A percentile compares a stretch with the other conserved stretches of the same genome.
Conservation (phyloP, 148 eudicot genomes). For the Silene conica region DNA sequence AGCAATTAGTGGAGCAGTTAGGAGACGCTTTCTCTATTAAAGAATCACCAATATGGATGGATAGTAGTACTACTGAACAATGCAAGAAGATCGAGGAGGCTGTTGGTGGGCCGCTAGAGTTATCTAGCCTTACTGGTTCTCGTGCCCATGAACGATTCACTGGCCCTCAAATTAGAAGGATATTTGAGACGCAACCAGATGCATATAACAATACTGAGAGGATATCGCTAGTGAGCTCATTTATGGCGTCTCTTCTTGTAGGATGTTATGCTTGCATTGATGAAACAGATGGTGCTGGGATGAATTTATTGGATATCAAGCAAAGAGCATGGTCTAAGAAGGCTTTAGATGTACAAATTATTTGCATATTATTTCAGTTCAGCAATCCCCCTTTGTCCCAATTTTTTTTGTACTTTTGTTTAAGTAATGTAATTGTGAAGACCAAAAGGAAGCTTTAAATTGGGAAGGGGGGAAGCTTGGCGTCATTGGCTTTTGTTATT, state of each 20-base stretch:
- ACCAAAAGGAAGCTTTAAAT: too few relatives aligned
- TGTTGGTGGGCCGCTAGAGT: conserved; percentile 71
- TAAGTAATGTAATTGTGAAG: too few relatives aligned
- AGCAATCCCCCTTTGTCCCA: too few relatives aligned
- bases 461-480: too few relatives aligned
- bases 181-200: conserved; percentile 65
- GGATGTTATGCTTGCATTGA: conserved; percentile 82
- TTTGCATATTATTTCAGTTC: background rate
- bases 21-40: conserved; percentile 56
- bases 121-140: conserved; percentile 75
- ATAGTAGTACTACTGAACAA: conserved; percentile 84
- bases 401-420: too few relatives aligned
- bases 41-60: conserved; percentile 96
- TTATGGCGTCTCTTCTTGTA: conserved; percentile 70
- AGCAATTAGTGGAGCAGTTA: conserved; percentile 54
- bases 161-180: conserved; percentile 75
- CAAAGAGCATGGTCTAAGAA: conserved; percentile 66
- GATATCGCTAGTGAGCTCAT: conserved; percentile 87
- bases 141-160: conserved; percentile 75
- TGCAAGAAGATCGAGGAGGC: conserved; percentile 86
- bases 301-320: conserved; percentile 87
- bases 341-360: conserved; percentile 57
- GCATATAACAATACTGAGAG: conserved; percentile 68
- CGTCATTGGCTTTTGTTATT: too few relatives aligned
- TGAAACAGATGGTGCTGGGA: conserved; percentile 97